Conservation (phyloP, 2,329 filamentous ascomycete species). For the Ilyonectria mors-panacis region DNA sequence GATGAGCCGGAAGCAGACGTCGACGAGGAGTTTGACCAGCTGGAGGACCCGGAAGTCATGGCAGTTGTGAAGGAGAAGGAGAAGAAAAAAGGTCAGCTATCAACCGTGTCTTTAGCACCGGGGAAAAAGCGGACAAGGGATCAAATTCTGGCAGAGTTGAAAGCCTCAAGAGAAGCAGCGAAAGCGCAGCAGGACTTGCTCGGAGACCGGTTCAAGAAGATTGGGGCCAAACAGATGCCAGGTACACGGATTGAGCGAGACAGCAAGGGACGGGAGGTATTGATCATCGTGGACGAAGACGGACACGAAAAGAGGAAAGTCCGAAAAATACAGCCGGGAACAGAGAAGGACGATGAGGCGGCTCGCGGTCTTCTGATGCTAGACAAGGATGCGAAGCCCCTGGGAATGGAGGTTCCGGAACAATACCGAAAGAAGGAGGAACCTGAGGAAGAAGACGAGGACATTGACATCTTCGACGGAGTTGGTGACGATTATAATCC, state of each 20-base stretch:
- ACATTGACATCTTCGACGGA: slow-evolving; percentile 77
- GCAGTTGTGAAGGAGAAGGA: slow-evolving; percentile 66
- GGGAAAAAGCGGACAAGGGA: slow-evolving; percentile 76
- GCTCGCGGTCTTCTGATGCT: slow-evolving; percentile 65
- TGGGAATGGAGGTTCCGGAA: slow-evolving; percentile 78
- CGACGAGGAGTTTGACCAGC: slow-evolving; percentile 76
- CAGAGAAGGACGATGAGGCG: slow-evolving; percentile 55
- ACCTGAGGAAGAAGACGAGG: slow-evolving; percentile 66
- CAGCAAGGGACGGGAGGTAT: slow-evolving; percentile 72
- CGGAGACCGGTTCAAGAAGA: slow-evolving; percentile 75
- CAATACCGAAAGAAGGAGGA: slow-evolving; percentile 65
- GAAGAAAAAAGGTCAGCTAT: slow-evolving; percentile 74
- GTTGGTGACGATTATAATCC: slow-evolving; percentile 78
- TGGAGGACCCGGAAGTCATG: slow-evolving; percentile 70
- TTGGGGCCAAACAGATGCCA: slow-evolving; percentile 68
- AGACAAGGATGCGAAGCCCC: slow-evolving; percentile 68
- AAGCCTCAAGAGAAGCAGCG: slow-evolving; percentile 73
- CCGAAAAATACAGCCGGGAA: slow-evolving; percentile 64
- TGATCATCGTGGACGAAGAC: slow-evolving; percentile 77
- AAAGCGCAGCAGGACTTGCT: slow-evolving; percentile 69
- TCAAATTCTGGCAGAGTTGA: slow-evolving; percentile 78
- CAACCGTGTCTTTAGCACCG: slow-evolving; percentile 65
- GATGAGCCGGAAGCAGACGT: slow-evolving; percentile 58
- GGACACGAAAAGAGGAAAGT: slow-evolving; percentile 77
- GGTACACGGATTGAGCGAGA: slow-evolving; percentile 74